Conservation (phyloP, 345 rosid species). For the Eucalyptus pumila region DNA sequence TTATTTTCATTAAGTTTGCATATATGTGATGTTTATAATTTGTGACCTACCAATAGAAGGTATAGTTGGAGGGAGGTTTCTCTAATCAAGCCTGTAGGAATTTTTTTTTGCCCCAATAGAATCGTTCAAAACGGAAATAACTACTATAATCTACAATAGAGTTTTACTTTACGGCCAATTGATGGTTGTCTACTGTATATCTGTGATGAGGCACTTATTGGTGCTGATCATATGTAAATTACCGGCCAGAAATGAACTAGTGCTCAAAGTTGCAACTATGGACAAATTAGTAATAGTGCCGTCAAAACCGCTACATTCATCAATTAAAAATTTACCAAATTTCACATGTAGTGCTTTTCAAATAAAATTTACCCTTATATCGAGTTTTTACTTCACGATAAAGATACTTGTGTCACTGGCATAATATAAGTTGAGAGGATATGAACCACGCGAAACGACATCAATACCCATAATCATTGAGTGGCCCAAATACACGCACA, state of each 20-base stretch:
- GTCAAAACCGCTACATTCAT: background rate
- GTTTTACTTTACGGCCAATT: background rate
- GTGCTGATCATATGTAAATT: background rate
- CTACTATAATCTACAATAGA: background rate
- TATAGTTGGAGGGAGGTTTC: background rate
- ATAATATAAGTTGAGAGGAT: background rate
- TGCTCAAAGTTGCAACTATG: background rate
- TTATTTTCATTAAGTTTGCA: background rate
- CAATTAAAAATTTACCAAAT: background rate
- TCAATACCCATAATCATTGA: background rate
- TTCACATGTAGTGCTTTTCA: background rate
- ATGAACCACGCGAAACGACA: background rate
- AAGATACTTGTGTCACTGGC: background rate
- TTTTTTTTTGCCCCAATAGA: background rate
- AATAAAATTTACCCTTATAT: fast-evolving
- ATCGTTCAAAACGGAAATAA: background rate
- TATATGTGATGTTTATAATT: background rate
- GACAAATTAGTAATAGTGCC: background rate
- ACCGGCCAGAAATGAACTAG: background rate
- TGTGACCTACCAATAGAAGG: background rate
- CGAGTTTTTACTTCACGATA: background rate
- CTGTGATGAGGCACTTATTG: background rate
- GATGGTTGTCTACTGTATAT: background rate
- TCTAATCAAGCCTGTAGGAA: background rate
- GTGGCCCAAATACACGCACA: background rate